Conservation (phyloP, 345 rosid genomes). For the Zanthoxylum bungeanum region DNA sequence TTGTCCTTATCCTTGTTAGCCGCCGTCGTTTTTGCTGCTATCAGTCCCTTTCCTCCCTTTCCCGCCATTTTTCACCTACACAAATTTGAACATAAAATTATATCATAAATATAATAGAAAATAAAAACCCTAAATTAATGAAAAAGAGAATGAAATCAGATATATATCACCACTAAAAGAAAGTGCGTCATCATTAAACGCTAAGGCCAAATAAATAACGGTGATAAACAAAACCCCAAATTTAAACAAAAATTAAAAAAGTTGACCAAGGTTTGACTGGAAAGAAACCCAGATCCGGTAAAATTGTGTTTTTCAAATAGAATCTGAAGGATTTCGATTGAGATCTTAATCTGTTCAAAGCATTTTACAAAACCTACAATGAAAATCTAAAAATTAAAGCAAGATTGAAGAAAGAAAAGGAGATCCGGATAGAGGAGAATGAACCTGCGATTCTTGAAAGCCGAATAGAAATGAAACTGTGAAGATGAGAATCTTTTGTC, state of each 20-base stretch:
- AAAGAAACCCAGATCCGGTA: background rate
- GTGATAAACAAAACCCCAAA: background rate
- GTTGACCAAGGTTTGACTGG: background rate
- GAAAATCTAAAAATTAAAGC: background rate
- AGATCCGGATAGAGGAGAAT: background rate
- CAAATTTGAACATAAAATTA: background rate
- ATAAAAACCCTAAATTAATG: background rate
- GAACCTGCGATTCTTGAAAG: slow-evolving; percentile 22
- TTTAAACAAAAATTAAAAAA: no score
- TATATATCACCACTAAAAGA: no score
- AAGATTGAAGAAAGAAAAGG: background rate
- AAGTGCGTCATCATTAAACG: background rate
- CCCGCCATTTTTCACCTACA: slow-evolving; percentile 64
- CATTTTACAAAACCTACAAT: background rate
- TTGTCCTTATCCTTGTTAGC: slow-evolving; percentile 73
- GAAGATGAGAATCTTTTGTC: background rate
- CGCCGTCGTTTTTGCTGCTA: slow-evolving; percentile 75
- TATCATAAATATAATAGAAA: background rate
- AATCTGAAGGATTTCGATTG: background rate
- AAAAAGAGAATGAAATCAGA: background rate
- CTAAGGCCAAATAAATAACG: background rate
- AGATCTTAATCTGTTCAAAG: background rate
- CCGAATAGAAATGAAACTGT: background rate
- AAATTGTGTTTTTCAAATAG: no score
- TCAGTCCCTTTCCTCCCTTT: slow-evolving; percentile 86